Percentiles rank a stretch among this genome's conserved stretches.
phyloP scores from a whole-genome alignment of 1,139 yeast species.

The Suhomyces kunorum region DNA sequence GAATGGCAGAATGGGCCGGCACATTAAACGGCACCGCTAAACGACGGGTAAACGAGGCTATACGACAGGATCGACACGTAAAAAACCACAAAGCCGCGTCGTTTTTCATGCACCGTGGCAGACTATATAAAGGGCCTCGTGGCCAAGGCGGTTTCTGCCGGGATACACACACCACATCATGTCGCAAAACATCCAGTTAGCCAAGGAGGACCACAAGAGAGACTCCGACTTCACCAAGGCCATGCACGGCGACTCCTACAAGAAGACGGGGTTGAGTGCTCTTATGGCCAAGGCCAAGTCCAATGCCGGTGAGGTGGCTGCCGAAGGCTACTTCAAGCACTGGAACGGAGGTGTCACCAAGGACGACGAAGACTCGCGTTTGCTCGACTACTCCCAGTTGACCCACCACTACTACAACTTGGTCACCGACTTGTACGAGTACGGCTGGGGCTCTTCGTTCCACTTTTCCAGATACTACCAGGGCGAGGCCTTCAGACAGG shows the following conservation, averaged over 20 bases:
- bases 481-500: constrained; percentile 93
- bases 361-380: constrained; percentile 71
- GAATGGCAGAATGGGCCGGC: too few species aligned
- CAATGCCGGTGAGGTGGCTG: constrained; percentile 80
- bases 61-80: too few species aligned
- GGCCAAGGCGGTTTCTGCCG: background rate
- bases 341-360: constrained; percentile 91
- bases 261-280: constrained; percentile 73
- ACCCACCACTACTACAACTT: constrained; percentile 96
- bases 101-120: constrained; percentile 4
- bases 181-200: constrained; percentile 20
- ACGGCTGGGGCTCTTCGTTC: constrained; percentile 99
- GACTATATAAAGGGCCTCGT: constrained; percentile 7
- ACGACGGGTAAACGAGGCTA: too few species aligned
- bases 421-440: constrained; percentile 93
- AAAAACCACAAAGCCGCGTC: constrained; percentile 12
- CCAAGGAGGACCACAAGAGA: constrained; percentile 44
- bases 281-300: constrained; percentile 70
- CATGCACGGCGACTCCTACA: constrained; percentile 75
- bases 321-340: constrained; percentile 89
- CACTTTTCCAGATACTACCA: constrained; percentile 92
- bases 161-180: constrained; percentile 6
- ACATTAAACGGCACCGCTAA: too few species aligned
- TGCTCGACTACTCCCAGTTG: constrained; percentile 81
- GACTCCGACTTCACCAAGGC: constrained; percentile 76